These are phyloP conservation scores for Globisporangium abappressorium DNA, from an alignment of 352 stramenopile species.

Conservation along the genomic window DNA sequence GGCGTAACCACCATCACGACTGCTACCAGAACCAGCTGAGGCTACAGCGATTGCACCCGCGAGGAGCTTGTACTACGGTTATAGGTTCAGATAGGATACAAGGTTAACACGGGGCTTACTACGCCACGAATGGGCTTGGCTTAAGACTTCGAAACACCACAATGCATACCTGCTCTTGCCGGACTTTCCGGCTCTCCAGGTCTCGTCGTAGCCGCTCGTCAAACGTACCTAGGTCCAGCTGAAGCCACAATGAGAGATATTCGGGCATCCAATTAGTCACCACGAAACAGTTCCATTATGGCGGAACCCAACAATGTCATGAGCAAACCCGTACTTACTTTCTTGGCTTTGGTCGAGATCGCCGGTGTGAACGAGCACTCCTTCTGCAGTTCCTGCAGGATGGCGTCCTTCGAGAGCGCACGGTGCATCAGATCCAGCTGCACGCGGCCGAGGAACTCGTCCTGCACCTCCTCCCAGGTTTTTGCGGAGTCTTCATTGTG, in stretches of 20 bases:
- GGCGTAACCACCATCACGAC: background rate
- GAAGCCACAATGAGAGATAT: too few species aligned
- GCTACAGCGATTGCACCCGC: background rate
- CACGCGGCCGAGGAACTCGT: conserved; percentile 64
- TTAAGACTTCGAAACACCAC: background rate
- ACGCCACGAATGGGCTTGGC: too few species aligned
- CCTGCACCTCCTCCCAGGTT: conserved; percentile 51
- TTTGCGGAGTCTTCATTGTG: background rate
- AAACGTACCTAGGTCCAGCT: background rate
- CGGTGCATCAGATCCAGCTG: conserved; percentile 60
- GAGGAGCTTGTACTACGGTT: background rate
- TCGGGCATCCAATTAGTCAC: too few species aligned
- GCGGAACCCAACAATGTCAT: too few species aligned
- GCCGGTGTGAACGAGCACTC: conserved; percentile 56
- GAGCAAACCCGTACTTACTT: conserved; percentile 13
- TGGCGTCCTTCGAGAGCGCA: conserved; percentile 38
- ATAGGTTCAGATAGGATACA: background rate
- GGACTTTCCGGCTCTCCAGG: background rate
- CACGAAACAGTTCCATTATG: too few species aligned
- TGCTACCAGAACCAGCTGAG: background rate
- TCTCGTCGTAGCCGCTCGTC: background rate
- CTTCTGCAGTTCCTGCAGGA: conserved; percentile 47
- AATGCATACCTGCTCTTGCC: background rate
- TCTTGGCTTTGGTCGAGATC: conserved; percentile 44
- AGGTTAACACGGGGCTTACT: too few species aligned